These are phyloP conservation scores for Centrapalus pauciflorus DNA, from an alignment of 129 eudicot genomes.

Conservation along the genomic window DNA sequence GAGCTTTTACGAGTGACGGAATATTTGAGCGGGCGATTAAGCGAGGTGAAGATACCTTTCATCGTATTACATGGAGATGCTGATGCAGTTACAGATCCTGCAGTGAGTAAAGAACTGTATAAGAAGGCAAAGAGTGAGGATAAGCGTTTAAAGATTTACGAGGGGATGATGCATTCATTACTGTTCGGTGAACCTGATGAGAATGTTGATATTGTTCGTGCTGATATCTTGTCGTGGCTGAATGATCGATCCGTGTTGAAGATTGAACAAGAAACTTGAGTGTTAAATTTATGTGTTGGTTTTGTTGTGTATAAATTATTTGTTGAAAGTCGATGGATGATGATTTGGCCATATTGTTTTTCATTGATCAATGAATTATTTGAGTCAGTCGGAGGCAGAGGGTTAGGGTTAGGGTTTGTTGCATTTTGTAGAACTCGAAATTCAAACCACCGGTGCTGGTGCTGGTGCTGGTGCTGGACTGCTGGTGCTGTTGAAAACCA, in stretches of 20 bases:
- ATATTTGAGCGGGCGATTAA: conserved; percentile 37
- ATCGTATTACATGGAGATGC: conserved; percentile 73
- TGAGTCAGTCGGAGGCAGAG: no score
- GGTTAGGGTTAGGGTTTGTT: no score
- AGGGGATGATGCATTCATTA: conserved; percentile 91
- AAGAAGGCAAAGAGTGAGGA: conserved; percentile 68
- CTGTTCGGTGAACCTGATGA: conserved; percentile 90
- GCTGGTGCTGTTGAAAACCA: no score
- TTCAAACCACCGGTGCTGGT: no score
- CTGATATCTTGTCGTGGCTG: conserved; percentile 67
- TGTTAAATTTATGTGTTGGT: no score
- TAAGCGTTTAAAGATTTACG: conserved; percentile 64
- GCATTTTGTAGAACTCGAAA: no score
- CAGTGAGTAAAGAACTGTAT: conserved; percentile 60
- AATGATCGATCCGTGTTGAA: conserved; percentile 52
- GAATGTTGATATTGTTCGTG: conserved; percentile 70
- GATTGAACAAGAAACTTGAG: not conserved
- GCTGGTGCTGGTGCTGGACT: no score
- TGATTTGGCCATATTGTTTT: no score
- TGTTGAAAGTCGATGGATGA: no score
- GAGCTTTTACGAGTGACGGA: conserved; percentile 71
- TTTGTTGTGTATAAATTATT: not conserved
- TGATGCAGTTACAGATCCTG: conserved; percentile 88
- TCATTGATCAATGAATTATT: no score
- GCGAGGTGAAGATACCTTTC: conserved; percentile 53